phyloP scores from a whole-genome alignment of 306 rosid genomes.

The Vicia sativa region DNA sequence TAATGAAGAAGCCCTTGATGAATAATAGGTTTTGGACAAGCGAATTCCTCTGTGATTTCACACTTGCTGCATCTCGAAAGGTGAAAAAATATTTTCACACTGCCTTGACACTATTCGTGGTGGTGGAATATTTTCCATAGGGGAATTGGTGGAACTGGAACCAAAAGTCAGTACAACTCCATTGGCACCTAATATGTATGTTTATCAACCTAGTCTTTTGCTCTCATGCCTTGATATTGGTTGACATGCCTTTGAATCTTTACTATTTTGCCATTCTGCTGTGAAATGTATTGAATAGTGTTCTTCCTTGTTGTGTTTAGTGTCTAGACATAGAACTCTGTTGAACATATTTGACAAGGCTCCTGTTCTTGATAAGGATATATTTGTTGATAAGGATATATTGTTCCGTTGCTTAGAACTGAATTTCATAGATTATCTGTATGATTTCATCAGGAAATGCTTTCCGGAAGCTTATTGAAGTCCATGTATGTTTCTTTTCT shows the following conservation, averaged over 20 bases:
- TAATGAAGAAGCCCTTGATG: too few relatives aligned
- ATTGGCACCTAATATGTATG: conserved; percentile 73
- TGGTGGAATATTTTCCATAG: conserved; percentile 95
- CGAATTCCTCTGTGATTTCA: conserved; percentile 84
- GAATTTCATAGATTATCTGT: conserved; percentile 30
- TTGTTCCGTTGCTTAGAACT: conserved; percentile 16
- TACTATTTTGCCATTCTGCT: too few relatives aligned
- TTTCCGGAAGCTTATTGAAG: conserved; percentile 69
- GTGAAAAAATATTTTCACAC: conserved; percentile 84
- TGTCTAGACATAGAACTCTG: too few relatives aligned
- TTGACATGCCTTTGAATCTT: too few relatives aligned
- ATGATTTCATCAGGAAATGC: conserved; percentile 60
- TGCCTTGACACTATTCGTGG: conserved; percentile 82
- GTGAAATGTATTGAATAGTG: too few relatives aligned
- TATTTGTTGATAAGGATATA: too few relatives aligned
- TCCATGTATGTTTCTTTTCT: conserved; percentile 94
- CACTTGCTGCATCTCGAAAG: conserved; percentile 87
- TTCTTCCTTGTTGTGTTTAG: too few relatives aligned
- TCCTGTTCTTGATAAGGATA: too few relatives aligned
- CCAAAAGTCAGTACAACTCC: too few relatives aligned
- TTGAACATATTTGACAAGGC: too few relatives aligned
- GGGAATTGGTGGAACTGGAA: conserved; percentile 90
- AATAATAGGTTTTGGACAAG: conserved; percentile 95
- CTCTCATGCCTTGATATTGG: too few relatives aligned
- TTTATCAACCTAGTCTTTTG: conserved; percentile 38